Evolutionary conservation across 225 moss, liverwort and hornwort species (phyloP).

Genomic region (Thuidium tamariscinum): DNA sequence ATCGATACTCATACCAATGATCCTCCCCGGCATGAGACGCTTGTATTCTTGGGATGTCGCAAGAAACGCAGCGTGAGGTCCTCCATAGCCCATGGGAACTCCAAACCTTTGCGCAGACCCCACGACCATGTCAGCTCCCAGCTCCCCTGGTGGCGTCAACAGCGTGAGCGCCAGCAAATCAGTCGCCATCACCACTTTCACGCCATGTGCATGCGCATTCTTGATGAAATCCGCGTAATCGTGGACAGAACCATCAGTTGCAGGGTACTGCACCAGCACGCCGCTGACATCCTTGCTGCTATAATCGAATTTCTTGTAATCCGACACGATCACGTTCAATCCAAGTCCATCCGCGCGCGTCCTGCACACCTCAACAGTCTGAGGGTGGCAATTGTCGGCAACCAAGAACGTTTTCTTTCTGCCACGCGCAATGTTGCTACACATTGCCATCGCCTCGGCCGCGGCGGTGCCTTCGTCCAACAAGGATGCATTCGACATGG

Average conservation of each 20-base stretch:
- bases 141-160: conserved; percentile 82
- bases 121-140: conserved; percentile 94
- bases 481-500: conserved; percentile 91
- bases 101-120: conserved; percentile 98
- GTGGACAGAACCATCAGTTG: conserved; percentile 64
- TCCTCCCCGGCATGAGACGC: conserved; percentile 90
- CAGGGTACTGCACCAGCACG: conserved; percentile 92
- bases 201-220: conserved; percentile 82
- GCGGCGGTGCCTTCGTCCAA: conserved; percentile 92
- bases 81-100: conserved; percentile 95
- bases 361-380: conserved; percentile 82
- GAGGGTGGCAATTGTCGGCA: conserved; percentile 87
- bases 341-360: conserved; percentile 91
- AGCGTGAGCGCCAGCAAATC: conserved; percentile 74
- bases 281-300: conserved; percentile 83
- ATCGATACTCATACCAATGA: conserved; percentile 87
- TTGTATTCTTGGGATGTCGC: conserved; percentile 99
- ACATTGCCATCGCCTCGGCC: conserved; percentile 98
- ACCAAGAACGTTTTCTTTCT: conserved; percentile 82
- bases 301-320: conserved; percentile 65
- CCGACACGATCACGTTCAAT: conserved; percentile 51
- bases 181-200: conserved; percentile 97
- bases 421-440: conserved; percentile 70
- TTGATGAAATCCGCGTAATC: conserved; percentile 79
- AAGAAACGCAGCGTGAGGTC: conserved; percentile 93